Base-by-base conservation (phyloP, 1,284 basidiomycete genomes). In the Malassezia yamatoensis region DNA sequence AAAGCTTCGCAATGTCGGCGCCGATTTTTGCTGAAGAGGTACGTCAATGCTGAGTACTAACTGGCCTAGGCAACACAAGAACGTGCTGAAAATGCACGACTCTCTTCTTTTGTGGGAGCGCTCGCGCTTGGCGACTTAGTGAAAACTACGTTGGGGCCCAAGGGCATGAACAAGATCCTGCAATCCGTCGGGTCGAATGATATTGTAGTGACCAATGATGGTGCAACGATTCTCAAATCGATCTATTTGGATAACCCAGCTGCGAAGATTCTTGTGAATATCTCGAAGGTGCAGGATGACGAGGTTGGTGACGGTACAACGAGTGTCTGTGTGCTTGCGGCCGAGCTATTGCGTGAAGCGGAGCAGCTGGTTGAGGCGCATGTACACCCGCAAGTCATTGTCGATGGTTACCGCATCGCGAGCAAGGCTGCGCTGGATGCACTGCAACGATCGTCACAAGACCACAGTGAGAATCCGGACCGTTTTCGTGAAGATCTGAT, bases 231-330 rank as follows among this genome's bases (percentile, higher is more conserved):
- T 70, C 82, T 99, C 63, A 96, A 94, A 76, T 85, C 88, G 51
- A 96, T 99, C 69, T 87, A 90, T 66, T 84, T 99, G 63, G 94
- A 98, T 78, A 98, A 99, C 75, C 88, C 94, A 2, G 93, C 94
- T 0, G 94, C 94, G 51, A 98, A 98, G 80, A 96, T 99, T 74
- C 82, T 98, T 51, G 94, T 98, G 72, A 96, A 98, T 78, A 98
- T 99, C 76, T 93, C 89, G n/a, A 98, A 99, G 76, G 91, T 96
- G 15, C 94, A 98, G 78, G 94, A 99, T 72, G 94, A 99, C 75
- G 94, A 99, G 78, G 85, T 99, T 44, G 94, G 94, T 15, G 94
- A 96, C 77, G 94, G 94, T 29, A 98, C 91, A 21, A 98, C 91
- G 10, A 85, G 82, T 49, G 93, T 98, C 36, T 90, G 88, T 61